These are phyloP conservation scores for Lotmaria passim DNA, from an alignment of 208 protist species.

Conservation along the genomic window DNA sequence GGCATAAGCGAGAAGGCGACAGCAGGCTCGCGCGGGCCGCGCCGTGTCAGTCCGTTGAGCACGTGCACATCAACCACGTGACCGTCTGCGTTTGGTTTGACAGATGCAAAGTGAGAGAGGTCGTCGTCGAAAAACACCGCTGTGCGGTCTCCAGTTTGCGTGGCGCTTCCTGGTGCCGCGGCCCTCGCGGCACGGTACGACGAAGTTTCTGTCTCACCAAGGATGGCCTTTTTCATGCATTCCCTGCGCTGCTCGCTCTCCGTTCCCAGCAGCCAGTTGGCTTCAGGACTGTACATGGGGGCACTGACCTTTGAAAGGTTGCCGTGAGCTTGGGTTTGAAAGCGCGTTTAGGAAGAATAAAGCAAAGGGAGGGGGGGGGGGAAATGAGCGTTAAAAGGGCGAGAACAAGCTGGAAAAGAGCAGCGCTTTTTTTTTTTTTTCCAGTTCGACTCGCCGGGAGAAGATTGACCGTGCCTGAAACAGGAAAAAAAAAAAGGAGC, in stretches of 20 bases:
- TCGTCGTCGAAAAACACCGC: constrained; percentile 2
- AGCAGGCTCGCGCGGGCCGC: constrained; percentile 14
- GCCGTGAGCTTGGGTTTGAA: too few species aligned
- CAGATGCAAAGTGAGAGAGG: not conserved
- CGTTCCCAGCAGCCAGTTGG: constrained; percentile 26
- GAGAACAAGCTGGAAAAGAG: too few species aligned
- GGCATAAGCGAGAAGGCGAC: constrained; percentile 14
- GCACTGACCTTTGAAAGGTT: too few species aligned
- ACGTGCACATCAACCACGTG: not conserved
- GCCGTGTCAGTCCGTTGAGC: constrained; percentile 5
- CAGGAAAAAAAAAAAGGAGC: not conserved
- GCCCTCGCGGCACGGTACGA: not conserved
- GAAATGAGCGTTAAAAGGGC: not conserved
- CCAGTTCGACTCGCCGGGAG: too few species aligned
- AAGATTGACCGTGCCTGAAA: not conserved
- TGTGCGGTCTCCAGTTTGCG: not conserved
- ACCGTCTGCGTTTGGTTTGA: not conserved
- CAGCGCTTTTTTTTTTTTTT: too few species aligned
- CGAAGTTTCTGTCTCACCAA: not conserved
- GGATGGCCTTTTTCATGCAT: constrained; percentile 6
- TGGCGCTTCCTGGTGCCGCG: not conserved
- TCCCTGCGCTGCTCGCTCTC: constrained; percentile 9
- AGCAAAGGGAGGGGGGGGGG: not conserved
- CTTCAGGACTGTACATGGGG: constrained; percentile 23
- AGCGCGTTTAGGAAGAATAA: not conserved